Percentiles rank a stretch among this genome's conserved stretches.
Evolutionary conservation across 2,329 filamentous ascomycete species (phyloP).

Genomic region (Didymella pinodella): DNA sequence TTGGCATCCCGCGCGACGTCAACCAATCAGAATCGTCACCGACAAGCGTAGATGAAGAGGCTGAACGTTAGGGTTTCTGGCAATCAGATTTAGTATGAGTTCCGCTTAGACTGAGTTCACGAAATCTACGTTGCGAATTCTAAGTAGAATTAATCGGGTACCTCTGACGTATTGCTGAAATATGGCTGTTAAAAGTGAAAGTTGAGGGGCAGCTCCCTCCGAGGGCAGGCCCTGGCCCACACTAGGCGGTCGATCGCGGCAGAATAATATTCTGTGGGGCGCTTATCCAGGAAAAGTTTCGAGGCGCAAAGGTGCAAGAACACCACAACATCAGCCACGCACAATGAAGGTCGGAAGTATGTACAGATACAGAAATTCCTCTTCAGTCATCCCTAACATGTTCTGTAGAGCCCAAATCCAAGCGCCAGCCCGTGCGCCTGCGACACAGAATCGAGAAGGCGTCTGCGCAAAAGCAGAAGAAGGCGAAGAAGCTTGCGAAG

Average conservation of each 20-base stretch:
- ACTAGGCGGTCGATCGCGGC: not conserved
- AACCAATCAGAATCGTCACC: slow-evolving; percentile 14
- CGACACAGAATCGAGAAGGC: slow-evolving; percentile 97
- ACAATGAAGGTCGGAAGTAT: slow-evolving; percentile 56
- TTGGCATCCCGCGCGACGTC: slow-evolving; percentile 11
- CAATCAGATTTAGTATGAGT: not conserved
- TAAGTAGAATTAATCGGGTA: not conserved
- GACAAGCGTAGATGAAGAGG: slow-evolving; percentile 6
- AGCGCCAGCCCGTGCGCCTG: slow-evolving; percentile 87
- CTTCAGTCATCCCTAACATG: slow-evolving; percentile 14
- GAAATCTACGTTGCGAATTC: not conserved
- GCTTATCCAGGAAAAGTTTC: slow-evolving; percentile 26
- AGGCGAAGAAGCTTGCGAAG: slow-evolving; percentile 86
- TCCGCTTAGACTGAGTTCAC: not conserved
- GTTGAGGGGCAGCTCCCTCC: slow-evolving; percentile 1
- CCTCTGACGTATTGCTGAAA: not conserved
- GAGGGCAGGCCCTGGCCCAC: not conserved
- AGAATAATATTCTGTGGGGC: slow-evolving; percentile 3
- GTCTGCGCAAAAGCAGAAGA: slow-evolving; percentile 87
- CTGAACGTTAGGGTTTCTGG: not conserved
- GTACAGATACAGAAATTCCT: slow-evolving; percentile 16
- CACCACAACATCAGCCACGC: slow-evolving; percentile 22
- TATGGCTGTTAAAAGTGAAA: not conserved
- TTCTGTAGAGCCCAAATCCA: slow-evolving; percentile 84
- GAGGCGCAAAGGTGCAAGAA: slow-evolving; percentile 24